Base-by-base conservation (phyloP, 441 rosid genomes). In the Mallotus japonicus region DNA sequence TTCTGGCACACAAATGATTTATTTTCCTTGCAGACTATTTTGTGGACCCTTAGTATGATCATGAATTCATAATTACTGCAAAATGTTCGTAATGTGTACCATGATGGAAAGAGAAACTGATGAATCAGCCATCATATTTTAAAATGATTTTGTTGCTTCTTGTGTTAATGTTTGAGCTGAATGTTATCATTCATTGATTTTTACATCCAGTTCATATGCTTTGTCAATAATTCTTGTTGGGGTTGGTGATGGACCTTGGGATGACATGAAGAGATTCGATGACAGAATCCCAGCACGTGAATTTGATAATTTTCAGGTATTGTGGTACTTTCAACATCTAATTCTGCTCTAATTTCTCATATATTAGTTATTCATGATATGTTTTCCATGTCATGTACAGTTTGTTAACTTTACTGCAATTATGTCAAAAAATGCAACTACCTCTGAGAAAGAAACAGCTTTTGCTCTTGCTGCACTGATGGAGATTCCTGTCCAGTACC, bases 171-270 rank as follows among this genome's bases (percentile, higher is more conserved):
- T 17, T 13, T 40, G 46, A 60, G 14, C 59, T 61, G 34, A 28
- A 60, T 73, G 50, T 56, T 4, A 47, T 8, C 51, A 3, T 71
- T 19, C 51, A 40, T 59, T 73, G 17, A 47, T 44, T 65, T 73
- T 9, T 13, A 40, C 50, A 49, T 89, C 81, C 82, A 95, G 99
- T 70, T 78, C 84, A 63, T 83, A 83, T 73, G 97, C 99, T 9
- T 73, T 95, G 77, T 95, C 99, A 19, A 95, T 95, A 51, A 85
- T 95, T 65, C 79, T 92, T 49, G 99, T 95, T 51, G 97, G 99
- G 65, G 97, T 92, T 63, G 99, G 99, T 61, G 99, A 94, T 73
- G 99, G 97, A 10, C 99, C 99, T 2, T 95, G 99, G 98, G 98
- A 95, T 76, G 85, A 85, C 78, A 92, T 92, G 97, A 86, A 75